These are phyloP conservation scores for Lentinula sp. DNA, from an alignment of 768 basidiomycete genomes.

Conservation along the genomic window DNA sequence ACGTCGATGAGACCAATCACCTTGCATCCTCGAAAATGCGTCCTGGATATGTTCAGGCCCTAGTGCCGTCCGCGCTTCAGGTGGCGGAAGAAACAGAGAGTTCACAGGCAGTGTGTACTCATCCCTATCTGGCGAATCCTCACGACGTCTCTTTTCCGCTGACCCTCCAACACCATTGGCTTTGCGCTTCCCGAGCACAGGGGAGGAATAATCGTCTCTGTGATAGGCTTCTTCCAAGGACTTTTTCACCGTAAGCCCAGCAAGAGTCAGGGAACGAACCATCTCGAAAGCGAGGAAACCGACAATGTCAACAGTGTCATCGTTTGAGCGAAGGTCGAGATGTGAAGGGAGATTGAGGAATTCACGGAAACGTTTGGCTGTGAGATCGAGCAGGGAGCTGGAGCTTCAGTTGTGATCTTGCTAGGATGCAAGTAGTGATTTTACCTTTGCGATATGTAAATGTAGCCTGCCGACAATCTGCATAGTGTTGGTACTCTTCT, in stretches of 20 bases:
- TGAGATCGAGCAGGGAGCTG: not conserved
- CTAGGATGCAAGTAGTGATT: constrained; percentile 10
- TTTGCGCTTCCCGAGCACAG: constrained; percentile 69
- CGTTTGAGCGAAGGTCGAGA: constrained; percentile 84
- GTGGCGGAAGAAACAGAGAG: constrained; percentile 75
- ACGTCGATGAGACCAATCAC: constrained; percentile 74
- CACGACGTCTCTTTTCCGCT: constrained; percentile 49
- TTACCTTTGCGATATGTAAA: constrained; percentile 95
- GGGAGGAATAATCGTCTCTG: constrained; percentile 60
- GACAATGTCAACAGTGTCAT: constrained; percentile 94
- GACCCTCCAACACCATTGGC: constrained; percentile 35
- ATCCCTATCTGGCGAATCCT: constrained; percentile 57
- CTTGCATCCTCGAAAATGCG: constrained; percentile 87
- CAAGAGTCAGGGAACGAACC: constrained; percentile 88
- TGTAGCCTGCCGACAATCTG: constrained; percentile 92
- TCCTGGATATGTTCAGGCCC: constrained; percentile 86
- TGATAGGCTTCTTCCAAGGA: constrained; percentile 68
- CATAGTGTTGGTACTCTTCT: constrained; percentile 96
- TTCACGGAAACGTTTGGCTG: constrained; percentile 92
- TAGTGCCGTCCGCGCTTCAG: constrained; percentile 73
- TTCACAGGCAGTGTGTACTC: constrained; percentile 65
- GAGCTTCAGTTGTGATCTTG: not conserved
- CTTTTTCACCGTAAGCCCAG: constrained; percentile 80
- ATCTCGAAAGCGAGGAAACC: constrained; percentile 97
- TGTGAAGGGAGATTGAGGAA: constrained; percentile 86